phyloP scores from a whole-genome alignment of 2,329 filamentous ascomycete genomes.

The Phyllosticta capitalensis region DNA sequence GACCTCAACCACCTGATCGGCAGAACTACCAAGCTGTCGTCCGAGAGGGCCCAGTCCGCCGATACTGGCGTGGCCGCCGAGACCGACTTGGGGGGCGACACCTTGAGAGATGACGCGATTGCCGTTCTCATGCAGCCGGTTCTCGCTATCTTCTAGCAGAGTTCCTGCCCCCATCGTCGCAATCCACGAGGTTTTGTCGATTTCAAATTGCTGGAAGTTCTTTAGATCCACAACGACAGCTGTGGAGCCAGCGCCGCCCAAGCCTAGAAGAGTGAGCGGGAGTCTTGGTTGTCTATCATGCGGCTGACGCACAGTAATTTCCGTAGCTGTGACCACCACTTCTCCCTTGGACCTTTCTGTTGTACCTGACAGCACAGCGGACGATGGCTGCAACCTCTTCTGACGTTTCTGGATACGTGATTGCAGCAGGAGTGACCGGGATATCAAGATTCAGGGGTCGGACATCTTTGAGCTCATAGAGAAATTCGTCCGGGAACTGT shows the following conservation, averaged over 20 bases:
- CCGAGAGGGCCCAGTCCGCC: slow-evolving; percentile 26
- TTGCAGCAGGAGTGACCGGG: slow-evolving; percentile 39
- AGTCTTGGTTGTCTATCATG: not conserved
- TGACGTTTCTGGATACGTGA: slow-evolving; percentile 45
- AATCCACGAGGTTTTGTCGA: slow-evolving; percentile 34
- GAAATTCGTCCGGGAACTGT: slow-evolving; percentile 17
- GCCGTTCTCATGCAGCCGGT: slow-evolving; percentile 25
- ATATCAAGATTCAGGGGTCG: slow-evolving; percentile 30
- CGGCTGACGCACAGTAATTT: slow-evolving; percentile 27
- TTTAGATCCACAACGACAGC: slow-evolving; percentile 42
- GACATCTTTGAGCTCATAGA: slow-evolving; percentile 24
- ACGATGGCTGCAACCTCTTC: slow-evolving; percentile 48
- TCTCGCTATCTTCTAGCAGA: slow-evolving; percentile 33
- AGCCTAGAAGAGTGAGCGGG: slow-evolving; percentile 18
- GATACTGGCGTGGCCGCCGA: slow-evolving; percentile 29
- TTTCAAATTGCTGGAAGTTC: slow-evolving; percentile 37
- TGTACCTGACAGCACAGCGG: slow-evolving; percentile 45
- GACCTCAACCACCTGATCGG: slow-evolving; percentile 27
- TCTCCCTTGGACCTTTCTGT: slow-evolving; percentile 49
- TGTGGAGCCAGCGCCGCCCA: slow-evolving; percentile 38
- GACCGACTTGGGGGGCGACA: slow-evolving; percentile 27
- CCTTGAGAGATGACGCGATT: slow-evolving; percentile 22
- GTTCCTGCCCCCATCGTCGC: slow-evolving; percentile 43
- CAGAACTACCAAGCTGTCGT: slow-evolving; percentile 24
- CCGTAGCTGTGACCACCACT: slow-evolving; percentile 57